A percentile compares a stretch with the other conserved stretches of the same genome.
phyloP scores from a whole-genome alignment of 2,329 filamentous ascomycete genomes.

The Beauveria sp. region DNA sequence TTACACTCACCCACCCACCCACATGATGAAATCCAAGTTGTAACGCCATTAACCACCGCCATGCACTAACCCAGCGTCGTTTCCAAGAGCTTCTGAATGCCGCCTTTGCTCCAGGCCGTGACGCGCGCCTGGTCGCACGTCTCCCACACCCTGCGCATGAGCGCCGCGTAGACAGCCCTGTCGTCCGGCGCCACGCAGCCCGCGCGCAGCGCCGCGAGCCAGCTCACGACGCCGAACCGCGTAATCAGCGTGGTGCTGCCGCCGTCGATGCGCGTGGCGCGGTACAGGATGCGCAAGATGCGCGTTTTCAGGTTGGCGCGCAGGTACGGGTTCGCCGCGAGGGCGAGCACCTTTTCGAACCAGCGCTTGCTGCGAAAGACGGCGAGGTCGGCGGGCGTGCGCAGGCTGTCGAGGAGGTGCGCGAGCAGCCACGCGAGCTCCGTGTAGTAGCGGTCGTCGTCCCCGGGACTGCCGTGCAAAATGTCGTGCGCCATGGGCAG shows the following conservation, averaged over 20 bases:
- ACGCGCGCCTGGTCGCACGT: constrained; percentile 62
- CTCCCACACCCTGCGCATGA: constrained; percentile 53
- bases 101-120: constrained; percentile 55
- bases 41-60: neutral
- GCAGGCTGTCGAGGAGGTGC: constrained; percentile 62
- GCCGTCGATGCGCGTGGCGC: constrained; percentile 57
- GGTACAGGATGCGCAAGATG: constrained; percentile 54
- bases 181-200: constrained; percentile 35
- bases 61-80: neutral
- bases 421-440: constrained; percentile 69
- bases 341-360: constrained; percentile 66
- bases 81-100: constrained; percentile 25
- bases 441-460: constrained; percentile 64
- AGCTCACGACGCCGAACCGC: constrained; percentile 64
- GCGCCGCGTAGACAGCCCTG: constrained; percentile 39
- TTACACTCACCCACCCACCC: too few relatives aligned
- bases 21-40: neutral
- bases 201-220: constrained; percentile 58
- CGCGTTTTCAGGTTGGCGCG: constrained; percentile 51
- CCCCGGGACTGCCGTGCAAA: constrained; percentile 56
- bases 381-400: constrained; percentile 49
- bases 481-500: constrained; percentile 63
- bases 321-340: constrained; percentile 61
- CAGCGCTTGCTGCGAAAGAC: constrained; percentile 55
- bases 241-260: constrained; percentile 78